These are phyloP conservation scores for Stephanodiscus triporus DNA, from an alignment of 108 stramenopile genomes.

Conservation along the genomic window DNA sequence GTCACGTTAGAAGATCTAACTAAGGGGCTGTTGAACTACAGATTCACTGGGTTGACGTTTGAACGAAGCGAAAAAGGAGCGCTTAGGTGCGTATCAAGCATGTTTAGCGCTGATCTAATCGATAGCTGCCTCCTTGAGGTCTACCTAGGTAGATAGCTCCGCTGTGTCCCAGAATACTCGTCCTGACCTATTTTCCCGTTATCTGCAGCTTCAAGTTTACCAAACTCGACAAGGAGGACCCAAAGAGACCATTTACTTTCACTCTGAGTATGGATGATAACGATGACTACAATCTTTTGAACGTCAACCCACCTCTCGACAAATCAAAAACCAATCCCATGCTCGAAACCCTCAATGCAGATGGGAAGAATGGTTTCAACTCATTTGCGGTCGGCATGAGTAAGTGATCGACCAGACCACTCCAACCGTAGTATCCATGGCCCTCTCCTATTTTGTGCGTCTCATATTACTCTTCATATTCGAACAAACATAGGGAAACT, in stretches of 20 bases:
- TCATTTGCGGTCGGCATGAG: constrained; percentile 31
- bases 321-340: constrained; percentile 13
- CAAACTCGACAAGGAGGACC: constrained; percentile 11
- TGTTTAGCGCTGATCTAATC: background rate
- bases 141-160: no score
- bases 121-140: no score
- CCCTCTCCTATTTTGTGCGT: background rate
- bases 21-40: constrained; percentile 44
- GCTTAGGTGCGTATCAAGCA: constrained; percentile 14
- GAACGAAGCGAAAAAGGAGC: constrained; percentile 28
- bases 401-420: constrained; percentile 5
- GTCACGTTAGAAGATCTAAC: constrained; percentile 48
- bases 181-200: background rate
- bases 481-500: constrained; percentile 4
- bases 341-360: constrained; percentile 19
- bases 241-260: constrained; percentile 19
- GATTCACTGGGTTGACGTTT: constrained; percentile 44
- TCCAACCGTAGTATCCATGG: background rate
- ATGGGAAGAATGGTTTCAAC: constrained; percentile 27
- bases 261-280: constrained; percentile 6
- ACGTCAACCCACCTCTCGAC: constrained; percentile 13
- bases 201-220: constrained; percentile 31
- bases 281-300: constrained; percentile 10
- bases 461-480: background rate
- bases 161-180: background rate